A percentile compares a stretch with the other conserved stretches of the same genome.
Evolutionary conservation across 75 land plant genomes (phyloP).

Genomic region (Larix kaempferi): DNA sequence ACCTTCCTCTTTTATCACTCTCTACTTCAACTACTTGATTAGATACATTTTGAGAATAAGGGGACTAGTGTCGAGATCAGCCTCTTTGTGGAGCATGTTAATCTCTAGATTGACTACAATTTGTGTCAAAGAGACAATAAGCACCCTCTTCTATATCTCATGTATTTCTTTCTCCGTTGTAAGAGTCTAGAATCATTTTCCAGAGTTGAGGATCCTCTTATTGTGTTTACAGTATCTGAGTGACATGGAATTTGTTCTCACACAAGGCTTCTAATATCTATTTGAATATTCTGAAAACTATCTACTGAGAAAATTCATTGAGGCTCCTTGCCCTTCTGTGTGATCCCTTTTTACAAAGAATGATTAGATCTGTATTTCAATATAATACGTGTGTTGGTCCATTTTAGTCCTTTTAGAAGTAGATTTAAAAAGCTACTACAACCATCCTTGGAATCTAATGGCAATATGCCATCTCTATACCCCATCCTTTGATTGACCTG

Average conservation of each 20-base stretch:
- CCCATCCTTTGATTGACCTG: too few species aligned
- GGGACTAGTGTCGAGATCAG: constrained; percentile 12
- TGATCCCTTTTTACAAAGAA: background rate
- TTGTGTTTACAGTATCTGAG: background rate
- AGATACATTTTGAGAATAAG: constrained; percentile 2
- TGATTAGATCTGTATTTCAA: background rate
- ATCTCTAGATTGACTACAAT: background rate
- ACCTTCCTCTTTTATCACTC: background rate
- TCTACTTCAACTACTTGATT: constrained; percentile 26
- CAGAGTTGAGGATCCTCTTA: background rate
- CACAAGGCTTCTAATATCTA: constrained; percentile 21
- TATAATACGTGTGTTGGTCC: background rate
- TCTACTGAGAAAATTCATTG: constrained; percentile 12
- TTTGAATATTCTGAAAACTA: constrained; percentile 7
- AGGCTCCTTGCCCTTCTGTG: constrained; percentile 31
- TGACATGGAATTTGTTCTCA: background rate
- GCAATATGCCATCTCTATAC: too few species aligned
- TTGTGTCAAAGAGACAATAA: constrained; percentile 1
- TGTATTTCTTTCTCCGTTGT: background rate
- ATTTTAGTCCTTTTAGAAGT: constrained; percentile 17
- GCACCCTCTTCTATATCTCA: background rate
- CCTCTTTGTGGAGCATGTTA: constrained; percentile 18
- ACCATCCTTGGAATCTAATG: too few species aligned
- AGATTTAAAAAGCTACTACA: constrained; percentile 31
- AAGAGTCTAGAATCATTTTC: background rate